These are phyloP conservation scores for Hypholoma fasciculare DNA, from an alignment of 768 basidiomycete species.

Conservation along the genomic window DNA sequence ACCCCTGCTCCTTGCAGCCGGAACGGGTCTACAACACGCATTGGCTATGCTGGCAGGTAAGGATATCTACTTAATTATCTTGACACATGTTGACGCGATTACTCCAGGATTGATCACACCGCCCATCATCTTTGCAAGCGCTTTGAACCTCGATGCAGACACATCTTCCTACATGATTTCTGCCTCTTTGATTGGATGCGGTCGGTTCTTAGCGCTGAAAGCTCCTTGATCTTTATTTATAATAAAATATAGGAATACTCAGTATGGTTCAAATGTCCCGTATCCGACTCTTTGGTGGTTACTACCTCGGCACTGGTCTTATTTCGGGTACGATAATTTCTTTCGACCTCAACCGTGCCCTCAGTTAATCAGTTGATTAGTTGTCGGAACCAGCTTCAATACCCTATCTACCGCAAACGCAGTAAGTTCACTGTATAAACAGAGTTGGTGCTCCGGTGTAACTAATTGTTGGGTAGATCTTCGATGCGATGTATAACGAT, in stretches of 20 bases:
- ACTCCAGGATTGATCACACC: slow-evolving; percentile 59
- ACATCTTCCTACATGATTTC: slow-evolving; percentile 78
- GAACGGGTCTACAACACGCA: slow-evolving; percentile 70
- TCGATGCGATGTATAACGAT: slow-evolving; percentile 71
- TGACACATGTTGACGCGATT: neutral
- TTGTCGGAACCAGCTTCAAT: slow-evolving; percentile 79
- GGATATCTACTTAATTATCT: neutral
- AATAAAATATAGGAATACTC: slow-evolving; percentile 51
- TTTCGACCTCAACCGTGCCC: neutral
- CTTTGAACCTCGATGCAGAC: slow-evolving; percentile 53
- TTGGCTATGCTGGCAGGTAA: slow-evolving; percentile 79
- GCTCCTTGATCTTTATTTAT: neutral
- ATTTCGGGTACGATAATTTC: slow-evolving; percentile 27
- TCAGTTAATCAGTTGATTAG: slow-evolving; percentile 33
- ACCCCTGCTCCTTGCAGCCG: slow-evolving; percentile 68
- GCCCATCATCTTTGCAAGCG: slow-evolving; percentile 73
- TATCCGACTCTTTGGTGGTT: slow-evolving; percentile 54
- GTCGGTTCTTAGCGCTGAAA: slow-evolving; percentile 33
- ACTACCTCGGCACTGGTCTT: slow-evolving; percentile 74
- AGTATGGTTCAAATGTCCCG: slow-evolving; percentile 79
- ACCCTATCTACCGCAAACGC: slow-evolving; percentile 71
- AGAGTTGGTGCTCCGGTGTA: neutral
- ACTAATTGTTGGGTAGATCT: slow-evolving; percentile 44
- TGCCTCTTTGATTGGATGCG: slow-evolving; percentile 72
- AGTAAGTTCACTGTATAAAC: slow-evolving; percentile 32